These are phyloP conservation scores for Alternaria sp. DNA, from an alignment of 2,329 filamentous ascomycete species.

Conservation along the genomic window DNA sequence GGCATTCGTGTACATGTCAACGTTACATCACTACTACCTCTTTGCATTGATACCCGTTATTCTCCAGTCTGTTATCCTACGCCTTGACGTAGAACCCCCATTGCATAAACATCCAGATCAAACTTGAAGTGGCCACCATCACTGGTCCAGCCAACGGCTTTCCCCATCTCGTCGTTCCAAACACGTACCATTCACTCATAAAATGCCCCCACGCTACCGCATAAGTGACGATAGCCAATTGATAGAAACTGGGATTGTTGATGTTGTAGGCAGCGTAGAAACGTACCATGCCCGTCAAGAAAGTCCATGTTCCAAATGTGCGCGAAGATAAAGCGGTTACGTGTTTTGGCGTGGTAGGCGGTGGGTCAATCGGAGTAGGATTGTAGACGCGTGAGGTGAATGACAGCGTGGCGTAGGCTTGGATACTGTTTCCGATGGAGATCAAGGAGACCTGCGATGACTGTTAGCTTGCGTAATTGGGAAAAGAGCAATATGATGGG, in stretches of 20 bases:
- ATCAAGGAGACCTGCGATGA: constrained; percentile 75
- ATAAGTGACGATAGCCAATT: constrained; percentile 84
- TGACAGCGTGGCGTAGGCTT: constrained; percentile 80
- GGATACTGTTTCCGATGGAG: constrained; percentile 83
- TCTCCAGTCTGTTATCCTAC: constrained; percentile 4
- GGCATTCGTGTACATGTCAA: background rate
- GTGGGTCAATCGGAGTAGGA: constrained; percentile 59
- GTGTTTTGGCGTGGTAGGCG: constrained; percentile 54
- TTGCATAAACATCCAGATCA: constrained; percentile 71
- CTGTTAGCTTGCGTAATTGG: background rate
- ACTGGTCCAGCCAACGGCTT: constrained; percentile 67
- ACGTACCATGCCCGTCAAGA: constrained; percentile 77
- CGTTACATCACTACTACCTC: constrained; percentile 1
- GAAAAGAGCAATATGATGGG: background rate
- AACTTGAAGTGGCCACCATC: constrained; percentile 62
- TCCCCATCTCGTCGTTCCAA: constrained; percentile 74
- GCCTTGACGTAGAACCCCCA: constrained; percentile 71
- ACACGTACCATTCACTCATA: constrained; percentile 79
- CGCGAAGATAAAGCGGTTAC: constrained; percentile 79
- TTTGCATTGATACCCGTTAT: background rate
- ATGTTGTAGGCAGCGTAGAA: constrained; percentile 87
- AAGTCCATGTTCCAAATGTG: constrained; percentile 88
- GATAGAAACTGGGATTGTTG: constrained; percentile 74
- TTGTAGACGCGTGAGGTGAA: constrained; percentile 91
- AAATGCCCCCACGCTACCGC: constrained; percentile 69